Conservation (phyloP, 2,329 filamentous ascomycete species). For the Colletotrichum sp. region DNA sequence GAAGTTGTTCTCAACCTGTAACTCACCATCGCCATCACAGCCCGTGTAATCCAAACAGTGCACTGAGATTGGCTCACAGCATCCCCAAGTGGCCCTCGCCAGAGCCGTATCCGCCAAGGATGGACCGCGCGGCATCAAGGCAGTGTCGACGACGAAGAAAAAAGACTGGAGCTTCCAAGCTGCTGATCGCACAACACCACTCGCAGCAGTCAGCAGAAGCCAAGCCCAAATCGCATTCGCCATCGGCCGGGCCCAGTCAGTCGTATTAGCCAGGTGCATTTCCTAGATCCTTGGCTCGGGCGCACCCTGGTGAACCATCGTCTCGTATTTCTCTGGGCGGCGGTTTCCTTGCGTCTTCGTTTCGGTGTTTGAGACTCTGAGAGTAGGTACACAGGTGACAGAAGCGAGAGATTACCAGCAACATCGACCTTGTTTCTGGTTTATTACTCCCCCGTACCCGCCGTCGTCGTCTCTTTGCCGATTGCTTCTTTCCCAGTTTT, state of each 20-base stretch:
- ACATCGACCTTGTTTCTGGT: neutral
- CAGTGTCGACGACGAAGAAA: neutral
- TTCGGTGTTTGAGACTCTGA: neutral
- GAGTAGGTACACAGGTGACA: neutral
- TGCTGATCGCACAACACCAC: neutral
- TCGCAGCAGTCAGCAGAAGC: neutral
- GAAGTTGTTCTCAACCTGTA: neutral
- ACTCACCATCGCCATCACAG: neutral
- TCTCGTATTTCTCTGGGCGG: slow-evolving; percentile 12
- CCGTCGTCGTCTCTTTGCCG: neutral
- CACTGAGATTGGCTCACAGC: neutral
- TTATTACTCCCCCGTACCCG: neutral
- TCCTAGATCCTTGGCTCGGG: neutral
- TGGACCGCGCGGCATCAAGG: slow-evolving; percentile 2
- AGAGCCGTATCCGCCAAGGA: neutral
- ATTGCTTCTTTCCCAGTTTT: neutral
- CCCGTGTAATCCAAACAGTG: neutral
- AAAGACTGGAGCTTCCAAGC: neutral
- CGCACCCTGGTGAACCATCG: neutral
- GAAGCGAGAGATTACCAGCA: neutral
- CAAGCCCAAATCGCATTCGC: neutral
- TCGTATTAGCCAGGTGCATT: neutral
- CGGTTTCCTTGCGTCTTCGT: neutral
- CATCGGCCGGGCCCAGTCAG: neutral
- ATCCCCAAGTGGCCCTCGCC: neutral